Base-by-base conservation (phyloP, 345 rosid genomes). In the Raphanus raphanistrum region DNA sequence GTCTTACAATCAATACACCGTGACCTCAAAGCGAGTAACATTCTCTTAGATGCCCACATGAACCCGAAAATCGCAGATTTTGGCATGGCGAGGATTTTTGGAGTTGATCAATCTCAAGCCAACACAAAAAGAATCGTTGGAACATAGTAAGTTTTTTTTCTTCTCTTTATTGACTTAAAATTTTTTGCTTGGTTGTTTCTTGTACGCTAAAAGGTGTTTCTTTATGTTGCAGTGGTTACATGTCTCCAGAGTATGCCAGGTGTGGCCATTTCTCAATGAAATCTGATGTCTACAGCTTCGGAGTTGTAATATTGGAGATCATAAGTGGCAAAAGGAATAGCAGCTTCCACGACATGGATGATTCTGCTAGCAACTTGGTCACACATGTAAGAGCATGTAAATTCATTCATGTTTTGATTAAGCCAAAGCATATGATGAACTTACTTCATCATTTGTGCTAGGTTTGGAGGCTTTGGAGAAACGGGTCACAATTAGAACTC, bases 371-470 rank as follows among this genome's bases (percentile, higher is more conserved):
- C 13, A 63, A 74, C 67, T 71, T 75, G 31, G 68, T 75, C 70
- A 74, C 67, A 71, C 70, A 81, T 84, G 86, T 84, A 55, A 55
- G 73, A 81, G 84, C 10, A 1, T 60, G 28, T 60, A 6, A 26
- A 25, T n/a, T 25, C 21, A 21, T 58, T 58, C 31, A 57, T 8
- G 31, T 55, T 28, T 55, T 58, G 31, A 58, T 58, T 58, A 57
- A 26, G 4, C 63, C 63, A 26, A 58, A 10, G 63, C 6, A 10
- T 58, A 57, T 29, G 11, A 63, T 29, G 11, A 63, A 12, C 16
- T 9, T 16, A 33, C 12, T 8, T 64, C 8, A 35, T 0, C 68
- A 35, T 2, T 9, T 17, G 68, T 38, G 5, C 12, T 65, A 38
- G 55, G 70, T 29, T 66, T 41, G 70, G 70, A 66, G 55, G 33